Evolutionary conservation across 1,284 basidiomycete species (phyloP), one percentile per base, ranked within the genome.

Genomic region (Microstroma glucosiphilum): DNA sequence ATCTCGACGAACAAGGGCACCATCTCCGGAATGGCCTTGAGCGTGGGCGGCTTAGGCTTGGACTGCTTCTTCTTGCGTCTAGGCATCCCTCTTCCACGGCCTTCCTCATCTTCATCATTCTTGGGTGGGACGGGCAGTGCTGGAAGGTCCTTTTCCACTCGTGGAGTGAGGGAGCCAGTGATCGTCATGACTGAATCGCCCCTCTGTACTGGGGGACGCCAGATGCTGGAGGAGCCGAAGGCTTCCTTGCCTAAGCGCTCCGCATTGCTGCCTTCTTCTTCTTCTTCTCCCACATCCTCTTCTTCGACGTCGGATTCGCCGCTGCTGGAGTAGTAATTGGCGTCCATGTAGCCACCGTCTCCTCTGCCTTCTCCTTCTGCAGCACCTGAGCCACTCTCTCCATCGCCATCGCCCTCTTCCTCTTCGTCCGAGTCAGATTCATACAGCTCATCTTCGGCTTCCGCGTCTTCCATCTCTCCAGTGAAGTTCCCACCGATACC

Each of bases 1-100:
- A 76, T 71, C 63, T 75, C 73, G 40, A 72, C 68, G 41, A 76
- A 76, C 2, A 75, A 59, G 6, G 73, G 73, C 15, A 74, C 64
- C 73, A 76, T 74, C 58, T 74, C 73, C 4, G 73, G 73, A 15
- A 76, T 85, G 69, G 88, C 84, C 62, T 83, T 82, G 58, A 96
- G 82, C 63, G 90, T 86, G 0, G 94, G 94, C 57, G 88, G 86
- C 67, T 86, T 85, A 48, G 90, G 80, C 1, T 80, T 74, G 49
- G 83, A 78, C 1, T 82, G 79, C 51, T 80, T 80, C 60, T 80
- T 82, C 77, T 82, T 83, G 65, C 81, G 77, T 73, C 80, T 74
- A 55, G 19, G 51, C 51, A 54, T 54, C 51, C 62, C 63, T 68
- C 25, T 62, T 65, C 53, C 30, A 55, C 60, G 56, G 61, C 40